A percentile compares a stretch with the other conserved stretches of the same genome.
Evolutionary conservation across 768 basidiomycete species (phyloP).

Genomic region (Roridomyces roridus): DNA sequence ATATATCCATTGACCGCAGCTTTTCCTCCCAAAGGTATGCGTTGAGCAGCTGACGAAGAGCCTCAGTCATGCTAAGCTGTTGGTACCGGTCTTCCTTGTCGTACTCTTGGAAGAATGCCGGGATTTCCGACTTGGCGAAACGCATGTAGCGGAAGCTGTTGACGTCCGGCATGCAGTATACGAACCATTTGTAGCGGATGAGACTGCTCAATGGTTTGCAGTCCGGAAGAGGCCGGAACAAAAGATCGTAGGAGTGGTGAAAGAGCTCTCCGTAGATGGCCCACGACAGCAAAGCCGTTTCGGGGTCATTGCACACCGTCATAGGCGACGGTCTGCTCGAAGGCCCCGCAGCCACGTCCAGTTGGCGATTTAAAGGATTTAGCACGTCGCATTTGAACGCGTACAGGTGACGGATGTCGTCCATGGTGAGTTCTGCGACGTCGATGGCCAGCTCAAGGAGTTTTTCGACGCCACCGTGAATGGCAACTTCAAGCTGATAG

Average conservation of each 20-base stretch:
- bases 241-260: conserved; percentile 20
- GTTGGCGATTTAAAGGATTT: conserved; percentile 10
- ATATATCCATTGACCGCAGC: background rate
- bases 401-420: conserved; percentile 21
- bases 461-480: conserved; percentile 19
- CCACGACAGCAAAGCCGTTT: conserved; percentile 20
- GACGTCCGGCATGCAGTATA: conserved; percentile 24
- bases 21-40: background rate
- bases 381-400: conserved; percentile 16
- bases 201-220: conserved; percentile 19
- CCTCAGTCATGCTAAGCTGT: conserved; percentile 15
- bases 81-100: conserved; percentile 10
- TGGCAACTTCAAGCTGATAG: conserved; percentile 16
- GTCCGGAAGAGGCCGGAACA: conserved; percentile 1
- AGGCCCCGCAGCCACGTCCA: conserved; percentile 12
- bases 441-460: conserved; percentile 22
- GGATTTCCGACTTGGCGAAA: background rate
- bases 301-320: conserved; percentile 18
- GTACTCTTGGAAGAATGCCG: conserved; percentile 12
- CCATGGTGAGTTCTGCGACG: conserved; percentile 19
- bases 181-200: conserved; percentile 21
- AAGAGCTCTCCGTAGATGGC: conserved; percentile 22
- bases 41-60: background rate
- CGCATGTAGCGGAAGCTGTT: conserved; percentile 16
- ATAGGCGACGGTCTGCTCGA: too few relatives aligned